Conservation (phyloP, 176 grass and related monocot genomes). For the Eremochloa ophiuroides region DNA sequence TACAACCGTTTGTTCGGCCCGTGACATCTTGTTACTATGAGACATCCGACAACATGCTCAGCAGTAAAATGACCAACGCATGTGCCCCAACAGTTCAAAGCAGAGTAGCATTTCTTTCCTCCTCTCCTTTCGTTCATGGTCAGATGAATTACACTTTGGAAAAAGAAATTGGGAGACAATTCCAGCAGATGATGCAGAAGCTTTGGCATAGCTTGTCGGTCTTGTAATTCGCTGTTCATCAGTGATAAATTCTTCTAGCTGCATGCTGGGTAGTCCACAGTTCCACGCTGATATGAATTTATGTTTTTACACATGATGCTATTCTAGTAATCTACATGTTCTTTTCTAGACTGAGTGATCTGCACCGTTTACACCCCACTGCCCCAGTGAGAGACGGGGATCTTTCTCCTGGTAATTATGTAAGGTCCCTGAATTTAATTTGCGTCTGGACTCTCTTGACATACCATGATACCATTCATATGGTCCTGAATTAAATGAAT, state of each 20-base stretch:
- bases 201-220: conserved; percentile 42
- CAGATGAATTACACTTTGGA: conserved; percentile 35
- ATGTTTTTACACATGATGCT: conserved; percentile 6
- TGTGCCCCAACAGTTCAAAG: conserved; percentile 41
- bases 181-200: conserved; percentile 48
- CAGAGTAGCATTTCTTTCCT: conserved; percentile 35
- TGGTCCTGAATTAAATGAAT: neutral
- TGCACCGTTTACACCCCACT: neutral
- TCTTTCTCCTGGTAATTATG: neutral
- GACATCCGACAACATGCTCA: conserved; percentile 19
- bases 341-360: neutral
- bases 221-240: conserved; percentile 14
- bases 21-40: conserved; percentile 11
- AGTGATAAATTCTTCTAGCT: conserved; percentile 10
- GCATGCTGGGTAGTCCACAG: neutral
- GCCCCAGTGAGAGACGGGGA: neutral
- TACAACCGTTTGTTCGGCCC: neutral
- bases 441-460: neutral
- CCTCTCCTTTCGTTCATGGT: conserved; percentile 30
- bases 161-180: conserved; percentile 37
- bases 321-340: neutral
- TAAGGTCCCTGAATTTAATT: neutral
- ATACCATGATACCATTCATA: neutral
- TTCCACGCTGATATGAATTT: neutral
- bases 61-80: conserved; percentile 40